Base-by-base conservation (phyloP, 2,329 filamentous ascomycete species). In the Chalaropsis ovoidea region DNA sequence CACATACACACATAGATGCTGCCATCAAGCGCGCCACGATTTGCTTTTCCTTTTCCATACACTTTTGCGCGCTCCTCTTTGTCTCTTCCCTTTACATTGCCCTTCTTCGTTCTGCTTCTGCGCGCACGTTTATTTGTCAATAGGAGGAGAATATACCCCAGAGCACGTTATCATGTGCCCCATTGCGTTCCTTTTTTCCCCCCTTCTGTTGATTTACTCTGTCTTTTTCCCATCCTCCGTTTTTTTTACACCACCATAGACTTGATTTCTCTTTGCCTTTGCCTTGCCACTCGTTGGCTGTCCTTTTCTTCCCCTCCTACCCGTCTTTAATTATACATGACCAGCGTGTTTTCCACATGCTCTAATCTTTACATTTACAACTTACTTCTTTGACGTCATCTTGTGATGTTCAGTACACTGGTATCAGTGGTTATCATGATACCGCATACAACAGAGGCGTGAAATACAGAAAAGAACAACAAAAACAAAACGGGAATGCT, bases 81-180 rank as follows among this genome's bases (percentile, higher is more conserved):
- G 11, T 11, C 8, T 45, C n/a, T 41, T 24, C 39, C 15, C 52
- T 52, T 17, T 52, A 35, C 43, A 13, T 13, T 61, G 39, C 15
- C 35, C 27, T 62, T 45, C 49, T 54, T 10, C 41, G 3, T 54
- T 15, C 31, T 43, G 42, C 42, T 35, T 56, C 17, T 35, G 52
- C 47, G 52, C 27, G 39, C 41, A 17, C 45, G 39, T 31, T 62
- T 7, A 39, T 65, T 61, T 41, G 10, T 60, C 66, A 43, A 61
- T 13, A 65, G 35, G 61, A 45, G 61, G 64, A 66, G 61, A 63
- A 68, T 65, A 68, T 68, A 68, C 67, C 67, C 65, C 64, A 60
- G 43, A 47, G 49, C 64, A 66, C 39, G n/a, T 63, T 66, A 49
- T 66, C 39, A 64, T 62, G 39, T 61, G 41, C 61, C 52, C 43